A percentile compares a stretch with the other conserved stretches of the same genome.
phyloP scores from a whole-genome alignment of 1,284 basidiomycete species.

The Erythrobasidium hasegawianum region DNA sequence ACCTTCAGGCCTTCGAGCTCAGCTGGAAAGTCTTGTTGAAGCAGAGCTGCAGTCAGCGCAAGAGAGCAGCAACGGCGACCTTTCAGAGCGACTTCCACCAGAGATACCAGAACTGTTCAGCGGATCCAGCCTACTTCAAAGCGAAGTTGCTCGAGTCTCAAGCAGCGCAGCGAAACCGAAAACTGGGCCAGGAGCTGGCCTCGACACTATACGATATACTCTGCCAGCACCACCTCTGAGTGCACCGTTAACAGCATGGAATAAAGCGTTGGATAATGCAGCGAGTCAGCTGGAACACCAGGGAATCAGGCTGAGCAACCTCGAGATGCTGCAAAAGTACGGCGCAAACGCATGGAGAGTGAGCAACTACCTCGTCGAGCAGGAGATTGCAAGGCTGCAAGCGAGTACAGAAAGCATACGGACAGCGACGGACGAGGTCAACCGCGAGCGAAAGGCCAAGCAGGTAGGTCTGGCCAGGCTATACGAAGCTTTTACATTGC shows the following conservation, averaged over 20 bases:
- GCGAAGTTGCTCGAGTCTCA: constrained; percentile 21
- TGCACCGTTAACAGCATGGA: constrained; percentile 73
- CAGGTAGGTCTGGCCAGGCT: constrained; percentile 57
- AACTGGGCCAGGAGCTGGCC: constrained; percentile 10
- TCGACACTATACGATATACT: constrained; percentile 77
- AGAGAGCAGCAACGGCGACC: constrained; percentile 8
- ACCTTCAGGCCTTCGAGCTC: constrained; percentile 29
- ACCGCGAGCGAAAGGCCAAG: constrained; percentile 75
- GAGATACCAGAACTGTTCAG: constrained; percentile 17
- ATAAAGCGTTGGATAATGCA: constrained; percentile 69
- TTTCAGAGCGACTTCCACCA: constrained; percentile 18
- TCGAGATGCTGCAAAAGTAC: constrained; percentile 77
- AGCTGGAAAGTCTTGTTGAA: constrained; percentile 27
- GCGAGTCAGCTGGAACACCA: constrained; percentile 87
- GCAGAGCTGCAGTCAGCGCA: background rate
- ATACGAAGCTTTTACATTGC: constrained; percentile 26
- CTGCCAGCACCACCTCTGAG: constrained; percentile 66
- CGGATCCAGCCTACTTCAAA: constrained; percentile 16
- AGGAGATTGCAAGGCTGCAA: constrained; percentile 69
- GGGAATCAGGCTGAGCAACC: constrained; percentile 77
- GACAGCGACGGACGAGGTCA: constrained; percentile 73
- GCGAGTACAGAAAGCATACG: constrained; percentile 66
- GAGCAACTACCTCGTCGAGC: constrained; percentile 80
- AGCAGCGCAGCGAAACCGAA: constrained; percentile 8
- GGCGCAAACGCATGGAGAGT: constrained; percentile 87